Evolutionary conservation across 106 monocot genomes (phyloP), one percentile per base, ranked within the genome.

Genomic region (Ottelia alismoides): DNA sequence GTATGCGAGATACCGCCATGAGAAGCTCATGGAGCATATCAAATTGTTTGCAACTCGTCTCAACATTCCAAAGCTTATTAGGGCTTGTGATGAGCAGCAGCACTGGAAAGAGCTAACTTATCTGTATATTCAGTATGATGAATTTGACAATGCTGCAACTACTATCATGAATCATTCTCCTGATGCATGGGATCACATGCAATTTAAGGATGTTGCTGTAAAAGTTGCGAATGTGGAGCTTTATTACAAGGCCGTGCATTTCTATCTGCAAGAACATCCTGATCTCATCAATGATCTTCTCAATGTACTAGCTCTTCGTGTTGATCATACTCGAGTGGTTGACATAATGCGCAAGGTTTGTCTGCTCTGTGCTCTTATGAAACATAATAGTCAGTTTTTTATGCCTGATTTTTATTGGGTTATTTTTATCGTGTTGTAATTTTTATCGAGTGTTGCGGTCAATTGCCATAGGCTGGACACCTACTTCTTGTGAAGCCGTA

Each of bases 151-250:
- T 76, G 93, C 93, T 40, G 93, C 93, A 2, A 84, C 83, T 19
- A 94, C 93, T 61, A 88, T 94, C 18, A 94, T 94, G 93, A 94
- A 94, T 61, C 93, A 94, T 70, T 94, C 93, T 16, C 93, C 93
- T 25, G 88, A 84, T 73, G 88, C 93, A 35, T 94, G 93, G 93
- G 93, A 94, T 58, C 93, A 94, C 56, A 94, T 94, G 93, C 88
- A 94, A 52, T 94, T 94, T 57, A 94, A 94, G 51, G 93, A 94
- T 73, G 88, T 94, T 62, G 57, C 67, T 28, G 84, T 81, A 26
- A 94, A 94, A 68, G 88, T 88, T 60, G 93, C 93, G 49, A 94
- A 88, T 72, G 93, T 94, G 16, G 93, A 94, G 67, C 84, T 94
- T 45, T 94, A 94, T 53, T 94, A 94, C 73, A 94, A 94, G 71